Evolutionary conservation across 202 grass and related monocot genomes (phyloP), one percentile per base, ranked within the genome.

Genomic region (Alloteropsis angusta): DNA sequence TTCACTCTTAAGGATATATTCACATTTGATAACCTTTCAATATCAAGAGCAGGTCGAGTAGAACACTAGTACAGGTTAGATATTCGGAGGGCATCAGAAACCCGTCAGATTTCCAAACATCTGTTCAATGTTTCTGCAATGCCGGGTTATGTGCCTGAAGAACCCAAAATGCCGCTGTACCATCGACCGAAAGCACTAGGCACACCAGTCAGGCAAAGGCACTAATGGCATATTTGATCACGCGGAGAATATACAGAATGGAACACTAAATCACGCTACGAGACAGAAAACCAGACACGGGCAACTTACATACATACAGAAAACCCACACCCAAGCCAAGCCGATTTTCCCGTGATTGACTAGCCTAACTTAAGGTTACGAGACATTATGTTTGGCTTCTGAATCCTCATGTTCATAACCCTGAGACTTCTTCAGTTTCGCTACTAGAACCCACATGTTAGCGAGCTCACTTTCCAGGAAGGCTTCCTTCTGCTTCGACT

Each of bases 361-460:
- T 75, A 85, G 18, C 62, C 65, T 63, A 65, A 58, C 30, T 44
- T 60, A 64, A 50, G 38, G 61, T 84, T 42, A 83, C 44, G 46
- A 79, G 47, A 76, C 63, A 75, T 84, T 60, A 79, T 82, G 85
- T 44, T 81, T 89, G 58, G 63, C 77, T 45, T 80, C 88, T 3
- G 76, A 85, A 91, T 86, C 77, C 50, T 84, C 86, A 30, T 80
- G 71, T 49, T 82, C 86, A 75, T 76, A 82, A 66, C 82, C 92
- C 68, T 87, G 84, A 65, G 88, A 80, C 41, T 90, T 99, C 80
- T 93, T 99, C 69, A 96, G 62, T 83, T 99, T 99, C 0, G 96
- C 90, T 62, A 99, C 92, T 54, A 91, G 79, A 81, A 99, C 92
- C 92, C 96, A 99, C 96, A 99, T 99, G 82, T 96, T 96, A 9